Evolutionary conservation across 176 grass and related monocot genomes (phyloP).

Genomic region (Triticum aestivum): IWGSC_CS_RefSeq_v2.1 NC_057802.1:531946822-531947321

Average conservation of each 20-base stretch:
- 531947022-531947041: neutral
- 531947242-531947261: neutral
- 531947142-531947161: neutral
- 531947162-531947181: neutral
- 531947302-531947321: neutral
- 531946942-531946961: conserved; percentile 43
- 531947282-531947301: neutral
- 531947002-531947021: neutral
- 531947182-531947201: neutral
- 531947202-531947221: neutral
- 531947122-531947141: conserved; percentile 19
- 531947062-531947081: conserved; percentile 49
- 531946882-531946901: conserved; percentile 38
- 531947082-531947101: conserved; percentile 49
- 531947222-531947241: neutral
- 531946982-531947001: neutral
- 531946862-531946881: conserved; percentile 26
- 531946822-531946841: neutral
- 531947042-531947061: conserved; percentile 17
- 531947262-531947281: neutral
- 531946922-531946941: conserved; percentile 40
- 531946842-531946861: neutral
- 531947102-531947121: conserved; percentile 51
- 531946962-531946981: neutral
- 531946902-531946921: conserved; percentile 49